Percentiles rank a stretch among this genome's conserved stretches.
Evolutionary conservation across 306 rosid species (phyloP).

Genomic region (Casuarina equisetifolia): DNA sequence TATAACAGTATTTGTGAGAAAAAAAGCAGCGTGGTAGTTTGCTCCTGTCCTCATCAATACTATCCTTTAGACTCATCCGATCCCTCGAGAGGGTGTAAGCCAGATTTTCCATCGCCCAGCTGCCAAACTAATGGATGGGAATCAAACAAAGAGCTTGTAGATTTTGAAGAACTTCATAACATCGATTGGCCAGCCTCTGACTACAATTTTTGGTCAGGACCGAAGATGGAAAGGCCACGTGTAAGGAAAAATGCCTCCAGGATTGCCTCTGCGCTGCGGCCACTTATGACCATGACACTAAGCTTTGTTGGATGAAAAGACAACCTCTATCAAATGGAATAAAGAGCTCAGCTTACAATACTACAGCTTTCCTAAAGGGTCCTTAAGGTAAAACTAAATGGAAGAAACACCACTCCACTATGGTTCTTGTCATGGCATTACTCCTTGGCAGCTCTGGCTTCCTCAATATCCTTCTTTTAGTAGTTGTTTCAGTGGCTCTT

Average conservation of each 20-base stretch:
- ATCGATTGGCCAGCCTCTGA: too few relatives aligned
- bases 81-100: conserved; percentile 24
- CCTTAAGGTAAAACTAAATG: neutral
- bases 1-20: conserved; percentile 27
- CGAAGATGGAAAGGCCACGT: neutral
- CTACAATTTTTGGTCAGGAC: too few relatives aligned
- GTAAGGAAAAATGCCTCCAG: conserved; percentile 8
- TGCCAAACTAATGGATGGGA: conserved; percentile 25
- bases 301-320: conserved; percentile 28
- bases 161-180: too few relatives aligned
- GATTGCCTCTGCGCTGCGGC: conserved; percentile 24
- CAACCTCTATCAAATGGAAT: conserved; percentile 35
- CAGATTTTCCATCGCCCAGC: conserved; percentile 26
- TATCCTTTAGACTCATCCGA: conserved; percentile 16
- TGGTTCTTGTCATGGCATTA: conserved; percentile 16
- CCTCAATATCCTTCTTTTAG: conserved; percentile 21
- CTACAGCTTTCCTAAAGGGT: conserved; percentile 6
- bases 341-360: neutral
- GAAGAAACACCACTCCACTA: neutral
- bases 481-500: neutral
- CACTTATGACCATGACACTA: fast-evolving
- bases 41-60: conserved; percentile 28
- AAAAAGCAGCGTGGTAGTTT: neutral
- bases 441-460: conserved; percentile 30
- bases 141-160: conserved; percentile 4